Percentiles rank a stretch among this genome's conserved stretches.
Evolutionary conservation across 257 asterid genomes (phyloP).

Genomic region (Gynochthodes officinalis): DNA sequence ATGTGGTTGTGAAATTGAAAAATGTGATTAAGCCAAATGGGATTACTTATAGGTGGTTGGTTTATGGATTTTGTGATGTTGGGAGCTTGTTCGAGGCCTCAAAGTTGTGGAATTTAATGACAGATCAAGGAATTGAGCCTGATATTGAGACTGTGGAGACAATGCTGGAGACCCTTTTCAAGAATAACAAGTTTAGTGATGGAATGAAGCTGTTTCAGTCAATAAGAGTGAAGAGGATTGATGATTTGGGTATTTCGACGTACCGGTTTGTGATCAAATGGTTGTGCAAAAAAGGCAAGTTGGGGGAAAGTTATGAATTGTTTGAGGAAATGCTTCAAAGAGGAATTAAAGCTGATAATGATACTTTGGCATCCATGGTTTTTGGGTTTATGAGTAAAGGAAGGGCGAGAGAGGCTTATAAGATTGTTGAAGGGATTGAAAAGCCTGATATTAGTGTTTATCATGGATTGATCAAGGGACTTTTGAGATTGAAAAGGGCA

Average conservation of each 20-base stretch:
- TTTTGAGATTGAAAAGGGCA: constrained; percentile 63
- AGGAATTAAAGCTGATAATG: constrained; percentile 49
- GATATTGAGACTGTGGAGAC: constrained; percentile 34
- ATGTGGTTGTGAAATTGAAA: constrained; percentile 58
- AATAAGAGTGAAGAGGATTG: constrained; percentile 45
- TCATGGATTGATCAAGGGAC: constrained; percentile 88
- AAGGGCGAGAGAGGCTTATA: constrained; percentile 61
- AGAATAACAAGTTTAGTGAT: constrained; percentile 47
- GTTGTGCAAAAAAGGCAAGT: constrained; percentile 73
- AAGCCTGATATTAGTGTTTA: constrained; percentile 51
- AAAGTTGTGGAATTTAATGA: constrained; percentile 82
- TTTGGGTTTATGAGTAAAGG: constrained; percentile 59
- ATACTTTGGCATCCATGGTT: constrained; percentile 45
- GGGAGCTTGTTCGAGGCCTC: constrained; percentile 85
- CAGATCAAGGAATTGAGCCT: constrained; percentile 64
- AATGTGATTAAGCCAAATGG: constrained; percentile 50
- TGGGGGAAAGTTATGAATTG: constrained; percentile 50
- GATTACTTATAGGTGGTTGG: constrained; percentile 71
- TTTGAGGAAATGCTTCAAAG: constrained; percentile 70
- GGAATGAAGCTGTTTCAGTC: constrained; percentile 74
- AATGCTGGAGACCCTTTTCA: constrained; percentile 69
- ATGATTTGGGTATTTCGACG: constrained; percentile 45
- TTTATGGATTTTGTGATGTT: constrained; percentile 76
- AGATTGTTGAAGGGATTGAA: constrained; percentile 44
- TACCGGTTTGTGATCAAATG: constrained; percentile 66